phyloP scores from a whole-genome alignment of 768 basidiomycete genomes.

The Flagelloscypha sp. region DNA sequence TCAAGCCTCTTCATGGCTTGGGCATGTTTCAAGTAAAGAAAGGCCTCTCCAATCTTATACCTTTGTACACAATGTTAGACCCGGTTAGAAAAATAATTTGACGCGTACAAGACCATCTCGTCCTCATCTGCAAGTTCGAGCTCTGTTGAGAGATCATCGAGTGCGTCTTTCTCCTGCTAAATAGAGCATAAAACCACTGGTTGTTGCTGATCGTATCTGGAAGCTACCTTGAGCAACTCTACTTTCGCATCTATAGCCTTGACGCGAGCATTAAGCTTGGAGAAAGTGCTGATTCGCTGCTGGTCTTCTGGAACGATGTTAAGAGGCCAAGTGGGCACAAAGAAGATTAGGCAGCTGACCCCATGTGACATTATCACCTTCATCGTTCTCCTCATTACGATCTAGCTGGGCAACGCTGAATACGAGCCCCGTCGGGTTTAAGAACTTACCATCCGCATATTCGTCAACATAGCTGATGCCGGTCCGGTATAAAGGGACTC shows the following conservation, averaged over 20 bases:
- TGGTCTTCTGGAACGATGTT: conserved; percentile 55
- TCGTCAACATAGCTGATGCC: conserved; percentile 22
- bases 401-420: conserved; percentile 47
- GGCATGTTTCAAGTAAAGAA: conserved; percentile 66
- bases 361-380: conserved; percentile 77
- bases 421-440: too few species aligned
- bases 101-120: conserved; percentile 61
- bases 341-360: conserved; percentile 35
- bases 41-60: conserved; percentile 86
- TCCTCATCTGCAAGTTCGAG: conserved; percentile 87
- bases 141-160: conserved; percentile 83
- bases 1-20: conserved; percentile 67
- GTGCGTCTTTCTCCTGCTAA: conserved; percentile 90
- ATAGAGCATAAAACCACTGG: too few species aligned
- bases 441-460: conserved; percentile 50
- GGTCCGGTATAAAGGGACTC: conserved; percentile 1
- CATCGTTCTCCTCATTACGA: conserved; percentile 69
- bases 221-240: conserved; percentile 59
- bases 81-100: neutral
- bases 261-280: conserved; percentile 79
- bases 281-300: conserved; percentile 85
- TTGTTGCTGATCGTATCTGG: neutral
- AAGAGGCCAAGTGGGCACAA: conserved; percentile 6
- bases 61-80: conserved; percentile 27
- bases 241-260: conserved; percentile 66